These are phyloP conservation scores for Ophiostoma ips DNA, from an alignment of 2,329 filamentous ascomycete species.

Conservation along the genomic window DNA sequence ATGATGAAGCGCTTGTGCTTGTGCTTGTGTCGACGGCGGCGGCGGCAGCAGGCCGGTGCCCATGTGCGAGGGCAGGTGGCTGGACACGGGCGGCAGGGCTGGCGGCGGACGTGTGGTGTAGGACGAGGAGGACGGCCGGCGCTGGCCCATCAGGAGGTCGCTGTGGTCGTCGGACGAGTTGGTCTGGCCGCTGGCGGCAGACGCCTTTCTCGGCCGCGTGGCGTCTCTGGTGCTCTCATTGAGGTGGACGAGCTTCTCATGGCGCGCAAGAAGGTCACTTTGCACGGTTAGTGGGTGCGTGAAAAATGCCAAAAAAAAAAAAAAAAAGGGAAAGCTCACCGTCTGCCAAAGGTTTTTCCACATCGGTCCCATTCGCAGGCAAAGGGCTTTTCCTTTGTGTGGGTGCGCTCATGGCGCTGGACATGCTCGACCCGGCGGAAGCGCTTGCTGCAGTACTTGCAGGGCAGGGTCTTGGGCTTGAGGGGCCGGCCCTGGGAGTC, in stretches of 20 bases:
- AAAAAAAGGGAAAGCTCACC: slow-evolving; percentile 31
- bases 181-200: slow-evolving; percentile 30
- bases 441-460: slow-evolving; percentile 48
- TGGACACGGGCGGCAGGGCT: neutral
- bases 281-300: no score
- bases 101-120: slow-evolving; percentile 12
- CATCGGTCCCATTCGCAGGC: slow-evolving; percentile 44
- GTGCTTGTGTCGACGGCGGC: neutral
- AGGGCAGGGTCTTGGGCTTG: slow-evolving; percentile 48
- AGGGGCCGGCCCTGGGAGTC: slow-evolving; percentile 37
- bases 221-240: slow-evolving; percentile 45
- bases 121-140: slow-evolving; percentile 13
- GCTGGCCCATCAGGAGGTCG: slow-evolving; percentile 29
- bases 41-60: neutral
- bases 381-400: slow-evolving; percentile 53
- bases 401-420: slow-evolving; percentile 48
- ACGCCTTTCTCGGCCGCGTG: slow-evolving; percentile 36
- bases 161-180: slow-evolving; percentile 32
- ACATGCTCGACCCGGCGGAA: slow-evolving; percentile 53
- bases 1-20: slow-evolving; percentile 1
- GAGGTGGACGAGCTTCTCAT: slow-evolving; percentile 51
- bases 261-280: slow-evolving; percentile 48
- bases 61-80: slow-evolving; percentile 4
- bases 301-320: neutral
- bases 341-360: slow-evolving; percentile 48